These are phyloP conservation scores for Lenzites betulinus DNA, from an alignment of 768 basidiomycete genomes.

Conservation along the genomic window DNA sequence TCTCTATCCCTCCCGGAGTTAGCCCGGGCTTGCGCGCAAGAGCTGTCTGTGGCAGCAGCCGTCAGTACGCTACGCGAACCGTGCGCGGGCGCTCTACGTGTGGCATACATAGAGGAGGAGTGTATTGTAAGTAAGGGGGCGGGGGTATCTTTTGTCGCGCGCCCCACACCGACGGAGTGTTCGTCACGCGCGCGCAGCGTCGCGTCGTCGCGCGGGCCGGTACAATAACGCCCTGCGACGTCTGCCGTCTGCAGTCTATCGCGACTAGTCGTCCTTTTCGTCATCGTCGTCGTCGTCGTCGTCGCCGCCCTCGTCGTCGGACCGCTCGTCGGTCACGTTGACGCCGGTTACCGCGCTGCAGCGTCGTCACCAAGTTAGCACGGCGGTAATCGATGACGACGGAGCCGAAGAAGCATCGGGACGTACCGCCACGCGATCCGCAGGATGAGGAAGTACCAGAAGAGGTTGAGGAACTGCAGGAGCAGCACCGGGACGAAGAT, in stretches of 20 bases:
- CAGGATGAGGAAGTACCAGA: constrained; percentile 89
- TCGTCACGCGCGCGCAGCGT: background rate
- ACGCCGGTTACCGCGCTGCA: constrained; percentile 54
- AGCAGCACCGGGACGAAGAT: constrained; percentile 74
- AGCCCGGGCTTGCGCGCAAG: background rate
- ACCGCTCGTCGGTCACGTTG: constrained; percentile 68
- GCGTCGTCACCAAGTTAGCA: background rate
- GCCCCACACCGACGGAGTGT: background rate
- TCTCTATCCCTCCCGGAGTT: background rate
- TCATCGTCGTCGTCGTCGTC: constrained; percentile 36
- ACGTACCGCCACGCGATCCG: constrained; percentile 75
- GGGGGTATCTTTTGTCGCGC: constrained; percentile 1
- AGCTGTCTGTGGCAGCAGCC: too few species aligned
- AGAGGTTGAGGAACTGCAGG: constrained; percentile 83
- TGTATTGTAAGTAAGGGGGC: constrained; percentile 1
- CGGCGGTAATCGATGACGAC: too few species aligned
- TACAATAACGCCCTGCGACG: background rate
- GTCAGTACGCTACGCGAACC: too few species aligned
- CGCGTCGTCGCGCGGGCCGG: background rate
- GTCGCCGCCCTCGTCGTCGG: constrained; percentile 72
- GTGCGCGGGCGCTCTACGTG: background rate
- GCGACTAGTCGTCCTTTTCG: constrained; percentile 37
- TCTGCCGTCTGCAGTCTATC: too few species aligned
- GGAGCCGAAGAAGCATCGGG: background rate
- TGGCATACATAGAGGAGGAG: background rate